These are phyloP conservation scores for Lichtheimia hyalospora DNA, from an alignment of 371 early-diverging fungal genomes.

Conservation along the genomic window DNA sequence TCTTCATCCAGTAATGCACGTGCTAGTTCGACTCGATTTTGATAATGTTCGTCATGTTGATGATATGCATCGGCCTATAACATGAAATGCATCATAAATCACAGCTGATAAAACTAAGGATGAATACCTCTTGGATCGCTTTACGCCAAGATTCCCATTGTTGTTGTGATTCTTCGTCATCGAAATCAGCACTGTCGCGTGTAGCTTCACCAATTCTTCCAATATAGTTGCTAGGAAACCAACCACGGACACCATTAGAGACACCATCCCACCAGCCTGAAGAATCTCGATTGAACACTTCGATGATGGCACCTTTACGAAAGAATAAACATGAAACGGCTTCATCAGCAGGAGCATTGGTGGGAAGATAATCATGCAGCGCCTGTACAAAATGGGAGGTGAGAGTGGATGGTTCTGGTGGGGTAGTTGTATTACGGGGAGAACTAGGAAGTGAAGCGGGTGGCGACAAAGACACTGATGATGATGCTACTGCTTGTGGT, in stretches of 20 bases:
- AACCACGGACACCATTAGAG: conserved; percentile 43
- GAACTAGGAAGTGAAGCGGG: conserved; percentile 14
- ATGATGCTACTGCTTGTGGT: background rate
- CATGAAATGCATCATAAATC: background rate
- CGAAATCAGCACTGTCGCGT: conserved; percentile 34
- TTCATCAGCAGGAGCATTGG: conserved; percentile 36
- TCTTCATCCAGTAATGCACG: conserved; percentile 33
- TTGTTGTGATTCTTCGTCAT: conserved; percentile 33
- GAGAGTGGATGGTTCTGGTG: conserved; percentile 15
- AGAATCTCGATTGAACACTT: conserved; percentile 46
- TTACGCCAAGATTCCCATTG: conserved; percentile 32
- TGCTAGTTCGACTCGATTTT: conserved; percentile 29
- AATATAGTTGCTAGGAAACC: conserved; percentile 56
- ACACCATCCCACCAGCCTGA: conserved; percentile 62
- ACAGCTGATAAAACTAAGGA: background rate
- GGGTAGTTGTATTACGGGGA: conserved; percentile 11
- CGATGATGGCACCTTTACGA: conserved; percentile 49
- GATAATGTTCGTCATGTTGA: background rate
- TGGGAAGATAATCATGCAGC: conserved; percentile 46
- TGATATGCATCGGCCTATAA: background rate
- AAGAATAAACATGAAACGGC: conserved; percentile 43
- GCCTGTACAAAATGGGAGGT: conserved; percentile 52
- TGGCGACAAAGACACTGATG: conserved; percentile 12
- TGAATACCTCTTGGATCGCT: background rate
- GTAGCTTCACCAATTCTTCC: conserved; percentile 43